phyloP scores from a whole-genome alignment of 2,329 filamentous ascomycete genomes.

The Pseudogymnoascus sp. region DNA sequence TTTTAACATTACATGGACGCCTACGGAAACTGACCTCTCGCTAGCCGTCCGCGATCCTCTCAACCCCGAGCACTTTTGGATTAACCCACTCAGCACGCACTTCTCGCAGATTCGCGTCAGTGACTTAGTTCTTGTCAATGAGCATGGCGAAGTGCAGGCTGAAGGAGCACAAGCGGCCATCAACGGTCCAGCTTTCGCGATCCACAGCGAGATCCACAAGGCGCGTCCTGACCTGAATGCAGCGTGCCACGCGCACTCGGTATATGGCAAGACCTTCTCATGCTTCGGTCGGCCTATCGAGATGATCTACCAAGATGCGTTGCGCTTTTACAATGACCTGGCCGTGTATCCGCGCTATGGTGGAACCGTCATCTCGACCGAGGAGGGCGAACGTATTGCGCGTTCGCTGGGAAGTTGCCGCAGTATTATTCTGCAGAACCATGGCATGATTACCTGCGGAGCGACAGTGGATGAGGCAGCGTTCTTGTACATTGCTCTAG shows the following conservation, averaged over 20 bases:
- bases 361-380: slow-evolving; percentile 42
- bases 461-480: slow-evolving; percentile 38
- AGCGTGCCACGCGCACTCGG: slow-evolving; percentile 47
- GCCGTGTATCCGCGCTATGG: slow-evolving; percentile 36
- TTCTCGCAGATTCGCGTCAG: slow-evolving; percentile 54
- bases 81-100: slow-evolving; percentile 56
- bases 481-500: slow-evolving; percentile 41
- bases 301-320: slow-evolving; percentile 46
- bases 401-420: slow-evolving; percentile 38
- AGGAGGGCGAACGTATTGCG: slow-evolving; percentile 42
- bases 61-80: slow-evolving; percentile 33
- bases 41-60: slow-evolving; percentile 29
- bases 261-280: slow-evolving; percentile 52
- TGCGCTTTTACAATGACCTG: slow-evolving; percentile 34
- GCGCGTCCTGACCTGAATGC: slow-evolving; percentile 48
- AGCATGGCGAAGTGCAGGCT: slow-evolving; percentile 47
- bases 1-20: not conserved
- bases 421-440: slow-evolving; percentile 42
- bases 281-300: slow-evolving; percentile 38
- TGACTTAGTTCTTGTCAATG: slow-evolving; percentile 56
- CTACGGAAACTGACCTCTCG: not conserved
- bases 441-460: slow-evolving; percentile 44
- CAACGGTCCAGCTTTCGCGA: slow-evolving; percentile 38
- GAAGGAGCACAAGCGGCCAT: slow-evolving; percentile 26
- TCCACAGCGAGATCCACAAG: slow-evolving; percentile 43